phyloP scores from a whole-genome alignment of 2,329 filamentous ascomycete species.

The Trichoderma sp. region DNA sequence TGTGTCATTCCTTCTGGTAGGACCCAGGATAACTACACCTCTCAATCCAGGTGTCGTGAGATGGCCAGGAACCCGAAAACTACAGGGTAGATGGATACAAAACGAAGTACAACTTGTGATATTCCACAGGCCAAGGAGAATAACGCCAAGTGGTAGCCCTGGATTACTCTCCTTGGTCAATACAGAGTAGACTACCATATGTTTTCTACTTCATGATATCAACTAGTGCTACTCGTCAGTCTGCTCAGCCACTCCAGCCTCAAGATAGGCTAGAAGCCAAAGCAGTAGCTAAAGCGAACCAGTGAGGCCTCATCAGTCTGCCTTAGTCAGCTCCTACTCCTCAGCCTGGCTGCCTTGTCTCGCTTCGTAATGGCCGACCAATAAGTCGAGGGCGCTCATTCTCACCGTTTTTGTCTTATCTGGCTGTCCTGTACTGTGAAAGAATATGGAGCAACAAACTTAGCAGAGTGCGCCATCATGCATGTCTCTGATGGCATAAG shows the following conservation, averaged over 20 bases:
- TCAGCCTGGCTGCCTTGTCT: not conserved
- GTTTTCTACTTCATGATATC: not conserved
- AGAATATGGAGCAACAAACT: not conserved
- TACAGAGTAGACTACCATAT: not conserved
- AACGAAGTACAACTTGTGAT: not conserved
- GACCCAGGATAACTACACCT: not conserved
- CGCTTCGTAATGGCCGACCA: not conserved
- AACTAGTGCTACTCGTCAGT: not conserved
- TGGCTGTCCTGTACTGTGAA: not conserved
- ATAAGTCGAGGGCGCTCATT: not conserved
- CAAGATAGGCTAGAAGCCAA: not conserved
- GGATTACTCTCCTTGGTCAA: not conserved
- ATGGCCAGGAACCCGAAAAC: not conserved
- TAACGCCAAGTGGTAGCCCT: not conserved
- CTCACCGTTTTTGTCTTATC: constrained; percentile 6
- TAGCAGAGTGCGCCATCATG: constrained; percentile 9
- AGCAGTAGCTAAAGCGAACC: not conserved
- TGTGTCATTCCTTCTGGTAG: not conserved
- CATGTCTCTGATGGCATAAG: constrained; percentile 19
- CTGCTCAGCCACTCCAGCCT: not conserved
- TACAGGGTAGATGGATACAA: not conserved
- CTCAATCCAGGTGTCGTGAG: not conserved
- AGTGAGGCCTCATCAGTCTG: not conserved
- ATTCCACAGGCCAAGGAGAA: not conserved
- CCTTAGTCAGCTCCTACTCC: not conserved